A percentile compares a stretch with the other conserved stretches of the same genome.
phyloP scores from a whole-genome alignment of 495 filamentous ascomycete species.

The Penicillium lagena region DNA sequence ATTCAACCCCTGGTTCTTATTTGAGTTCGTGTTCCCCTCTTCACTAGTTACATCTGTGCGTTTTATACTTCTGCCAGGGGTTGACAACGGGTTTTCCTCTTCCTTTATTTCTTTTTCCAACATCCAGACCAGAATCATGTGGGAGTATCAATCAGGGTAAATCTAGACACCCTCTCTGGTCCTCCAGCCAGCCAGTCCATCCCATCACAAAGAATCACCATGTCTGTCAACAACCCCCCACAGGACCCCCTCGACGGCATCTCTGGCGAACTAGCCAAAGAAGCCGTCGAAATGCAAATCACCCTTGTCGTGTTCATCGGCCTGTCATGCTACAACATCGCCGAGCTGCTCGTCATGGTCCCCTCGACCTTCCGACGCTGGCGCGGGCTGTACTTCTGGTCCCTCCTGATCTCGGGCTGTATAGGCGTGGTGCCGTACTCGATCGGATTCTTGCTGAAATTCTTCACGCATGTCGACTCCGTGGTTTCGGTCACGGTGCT shows the following conservation, averaged over 20 bases:
- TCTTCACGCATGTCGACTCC: conserved; percentile 31
- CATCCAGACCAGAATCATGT: too few species aligned
- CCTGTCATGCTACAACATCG: conserved; percentile 44
- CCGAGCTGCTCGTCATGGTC: conserved; percentile 43
- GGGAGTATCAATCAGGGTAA: too few species aligned
- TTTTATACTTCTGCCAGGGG: neutral
- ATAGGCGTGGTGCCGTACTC: conserved; percentile 43
- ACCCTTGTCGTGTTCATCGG: conserved; percentile 39
- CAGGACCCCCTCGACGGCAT: conserved; percentile 30
- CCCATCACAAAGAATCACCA: neutral
- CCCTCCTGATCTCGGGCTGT: conserved; percentile 37
- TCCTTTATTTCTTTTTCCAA: too few species aligned
- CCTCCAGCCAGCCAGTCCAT: too few species aligned
- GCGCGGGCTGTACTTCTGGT: conserved; percentile 50
- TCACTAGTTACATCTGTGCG: too few species aligned
- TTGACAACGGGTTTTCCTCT: too few species aligned
- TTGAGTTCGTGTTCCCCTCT: too few species aligned
- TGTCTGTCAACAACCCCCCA: conserved; percentile 9
- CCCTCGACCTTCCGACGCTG: conserved; percentile 46
- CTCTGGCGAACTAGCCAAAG: conserved; percentile 24
- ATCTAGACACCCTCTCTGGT: too few species aligned
- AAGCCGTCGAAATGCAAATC: conserved; percentile 21
- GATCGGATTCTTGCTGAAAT: conserved; percentile 46
- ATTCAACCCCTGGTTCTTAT: too few species aligned
- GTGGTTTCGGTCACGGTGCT: conserved; percentile 37